Conservation (phyloP, 768 basidiomycete genomes). For the Macrolepiota albuminosa region DNA sequence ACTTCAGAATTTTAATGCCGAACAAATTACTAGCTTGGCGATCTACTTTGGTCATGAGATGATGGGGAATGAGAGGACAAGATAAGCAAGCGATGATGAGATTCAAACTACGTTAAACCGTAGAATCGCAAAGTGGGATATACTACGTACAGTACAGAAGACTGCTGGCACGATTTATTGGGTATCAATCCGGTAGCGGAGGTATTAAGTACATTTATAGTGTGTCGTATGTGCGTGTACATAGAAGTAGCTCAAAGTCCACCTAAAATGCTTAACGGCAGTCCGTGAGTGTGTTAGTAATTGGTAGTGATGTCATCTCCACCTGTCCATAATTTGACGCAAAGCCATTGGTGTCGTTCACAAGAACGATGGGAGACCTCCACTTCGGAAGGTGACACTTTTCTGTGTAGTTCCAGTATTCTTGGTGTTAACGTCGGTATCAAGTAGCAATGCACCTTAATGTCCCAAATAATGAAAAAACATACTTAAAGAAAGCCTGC, state of each 20-base stretch:
- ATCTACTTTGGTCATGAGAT: no score
- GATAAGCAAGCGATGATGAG: neutral
- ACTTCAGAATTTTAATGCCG: no score
- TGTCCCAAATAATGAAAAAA: neutral
- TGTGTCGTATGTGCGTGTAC: neutral
- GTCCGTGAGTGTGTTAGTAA: neutral
- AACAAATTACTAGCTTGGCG: neutral
- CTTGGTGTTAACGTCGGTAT: constrained; percentile 21
- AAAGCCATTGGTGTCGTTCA: constrained; percentile 13
- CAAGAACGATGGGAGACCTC: constrained; percentile 26
- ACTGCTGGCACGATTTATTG: constrained; percentile 5
- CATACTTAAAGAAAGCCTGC: constrained; percentile 31
- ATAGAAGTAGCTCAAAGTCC: neutral
- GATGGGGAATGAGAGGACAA: neutral
- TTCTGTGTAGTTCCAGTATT: constrained; percentile 36
- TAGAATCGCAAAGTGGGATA: neutral
- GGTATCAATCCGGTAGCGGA: neutral
- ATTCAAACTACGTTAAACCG: neutral
- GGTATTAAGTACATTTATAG: neutral
- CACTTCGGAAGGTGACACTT: constrained; percentile 26
- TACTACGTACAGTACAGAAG: constrained; percentile 10
- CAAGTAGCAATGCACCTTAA: neutral
- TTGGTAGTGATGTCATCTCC: neutral
- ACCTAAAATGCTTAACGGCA: neutral
- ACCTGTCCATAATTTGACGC: neutral